Conservation (phyloP, 495 filamentous ascomycete species). For the Neurospora sp. region DNA sequence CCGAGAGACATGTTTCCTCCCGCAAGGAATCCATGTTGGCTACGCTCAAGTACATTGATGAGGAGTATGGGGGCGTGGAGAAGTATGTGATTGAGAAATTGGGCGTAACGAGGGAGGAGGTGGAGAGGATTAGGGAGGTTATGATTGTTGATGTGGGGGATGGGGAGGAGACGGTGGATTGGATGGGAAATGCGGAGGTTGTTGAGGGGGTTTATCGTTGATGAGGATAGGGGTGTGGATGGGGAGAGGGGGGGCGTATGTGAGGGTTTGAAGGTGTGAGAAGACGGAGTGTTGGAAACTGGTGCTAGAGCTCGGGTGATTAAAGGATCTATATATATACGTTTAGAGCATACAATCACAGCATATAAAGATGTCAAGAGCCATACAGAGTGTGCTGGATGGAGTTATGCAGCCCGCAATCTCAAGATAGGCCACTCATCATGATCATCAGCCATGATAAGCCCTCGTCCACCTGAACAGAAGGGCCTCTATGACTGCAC, state of each 20-base stretch:
- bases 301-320: background rate
- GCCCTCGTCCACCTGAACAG: background rate
- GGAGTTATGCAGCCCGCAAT: background rate
- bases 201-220: background rate
- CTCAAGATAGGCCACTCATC: background rate
- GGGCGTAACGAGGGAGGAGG: conserved; percentile 38
- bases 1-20: conserved; percentile 40
- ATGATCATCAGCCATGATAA: background rate
- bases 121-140: conserved; percentile 39
- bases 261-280: background rate
- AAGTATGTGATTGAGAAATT: conserved; percentile 42
- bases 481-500: background rate
- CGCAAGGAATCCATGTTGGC: conserved; percentile 45
- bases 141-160: conserved; percentile 28
- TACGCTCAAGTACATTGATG: conserved; percentile 38
- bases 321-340: background rate
- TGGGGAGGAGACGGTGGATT: conserved; percentile 18
- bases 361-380: background rate
- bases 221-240: background rate
- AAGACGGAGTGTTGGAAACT: background rate
- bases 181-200: conserved; percentile 18
- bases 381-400: background rate
- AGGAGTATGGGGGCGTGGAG: conserved; percentile 47
- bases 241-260: background rate
- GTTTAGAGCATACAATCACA: background rate